Percentiles rank a stretch among this genome's conserved stretches.
These are phyloP conservation scores for Aspergillus cejpii DNA, from an alignment of 2,329 filamentous ascomycete species.

Conservation along the genomic window DNA sequence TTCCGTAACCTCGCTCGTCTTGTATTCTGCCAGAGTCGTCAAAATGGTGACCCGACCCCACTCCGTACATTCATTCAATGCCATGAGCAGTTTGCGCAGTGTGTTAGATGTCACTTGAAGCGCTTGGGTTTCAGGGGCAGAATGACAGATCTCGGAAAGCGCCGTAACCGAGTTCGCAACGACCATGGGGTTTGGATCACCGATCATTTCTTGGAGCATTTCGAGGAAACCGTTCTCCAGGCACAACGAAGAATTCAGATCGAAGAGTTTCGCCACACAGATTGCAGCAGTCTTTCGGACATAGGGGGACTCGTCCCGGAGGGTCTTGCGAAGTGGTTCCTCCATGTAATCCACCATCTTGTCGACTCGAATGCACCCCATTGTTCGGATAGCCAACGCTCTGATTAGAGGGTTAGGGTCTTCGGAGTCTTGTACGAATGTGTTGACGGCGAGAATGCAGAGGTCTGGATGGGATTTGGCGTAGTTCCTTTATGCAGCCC, in stretches of 20 bases:
- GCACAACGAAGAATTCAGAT: slow-evolving; percentile 85
- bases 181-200: slow-evolving; percentile 97
- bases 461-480: slow-evolving; percentile 98
- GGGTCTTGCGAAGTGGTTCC: slow-evolving; percentile 88
- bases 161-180: slow-evolving; percentile 96
- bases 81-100: slow-evolving; percentile 92
- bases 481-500: slow-evolving; percentile 71
- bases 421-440: slow-evolving; percentile 97
- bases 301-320: slow-evolving; percentile 95
- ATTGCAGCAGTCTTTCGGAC: slow-evolving; percentile 97
- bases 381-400: slow-evolving; percentile 91
- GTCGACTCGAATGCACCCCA: slow-evolving; percentile 96
- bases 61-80: slow-evolving; percentile 95
- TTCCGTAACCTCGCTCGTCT: slow-evolving; percentile 81
- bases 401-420: slow-evolving; percentile 94
- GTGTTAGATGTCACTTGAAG: slow-evolving; percentile 73
- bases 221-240: slow-evolving; percentile 96
- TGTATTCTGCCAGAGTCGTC: slow-evolving; percentile 82
- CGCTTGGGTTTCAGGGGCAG: slow-evolving; percentile 82
- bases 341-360: slow-evolving; percentile 99
- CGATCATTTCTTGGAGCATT: slow-evolving; percentile 88
- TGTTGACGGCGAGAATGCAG: slow-evolving; percentile 97
- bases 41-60: slow-evolving; percentile 95
- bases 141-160: slow-evolving; percentile 81
- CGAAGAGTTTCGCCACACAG: slow-evolving; percentile 95